Conservation (phyloP, 2,329 filamentous ascomycete genomes). For the Colletotrichum siamense region DNA sequence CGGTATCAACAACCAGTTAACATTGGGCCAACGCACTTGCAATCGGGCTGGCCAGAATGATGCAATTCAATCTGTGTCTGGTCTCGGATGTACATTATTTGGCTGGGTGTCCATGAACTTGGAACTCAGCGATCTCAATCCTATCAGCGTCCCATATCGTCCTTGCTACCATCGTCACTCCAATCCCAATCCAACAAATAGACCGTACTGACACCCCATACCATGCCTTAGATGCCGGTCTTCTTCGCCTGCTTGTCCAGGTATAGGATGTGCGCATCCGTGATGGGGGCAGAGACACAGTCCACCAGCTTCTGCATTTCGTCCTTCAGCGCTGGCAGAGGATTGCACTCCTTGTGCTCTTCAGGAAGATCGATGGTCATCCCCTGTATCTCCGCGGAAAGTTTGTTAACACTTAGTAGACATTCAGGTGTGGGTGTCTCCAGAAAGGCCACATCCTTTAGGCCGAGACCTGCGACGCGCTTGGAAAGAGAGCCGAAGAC, state of each 20-base stretch:
- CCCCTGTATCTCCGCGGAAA: fast-evolving
- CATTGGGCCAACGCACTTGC: not conserved
- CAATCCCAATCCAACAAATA: not conserved
- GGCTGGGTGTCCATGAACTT: not conserved
- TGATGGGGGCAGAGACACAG: not conserved
- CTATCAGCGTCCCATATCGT: not conserved
- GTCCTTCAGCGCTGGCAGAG: not conserved
- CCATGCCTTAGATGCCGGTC: not conserved
- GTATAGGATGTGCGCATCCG: not conserved
- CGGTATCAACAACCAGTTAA: not conserved
- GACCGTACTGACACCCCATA: not conserved
- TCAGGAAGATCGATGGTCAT: not conserved
- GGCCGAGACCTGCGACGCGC: not conserved
- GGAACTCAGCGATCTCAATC: not conserved
- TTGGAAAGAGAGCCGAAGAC: not conserved
- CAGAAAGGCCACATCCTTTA: not conserved
- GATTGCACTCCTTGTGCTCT: not conserved
- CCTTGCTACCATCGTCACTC: not conserved
- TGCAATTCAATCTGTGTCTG: not conserved
- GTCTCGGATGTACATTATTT: not conserved
- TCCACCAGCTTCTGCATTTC: not conserved
- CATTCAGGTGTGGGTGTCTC: not conserved
- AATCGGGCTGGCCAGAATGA: not conserved
- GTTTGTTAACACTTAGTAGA: not conserved
- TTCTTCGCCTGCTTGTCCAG: not conserved